Evolutionary conservation across 73 alveolate genomes (phyloP).

Genomic region (Paramecium bursaria): DNA sequence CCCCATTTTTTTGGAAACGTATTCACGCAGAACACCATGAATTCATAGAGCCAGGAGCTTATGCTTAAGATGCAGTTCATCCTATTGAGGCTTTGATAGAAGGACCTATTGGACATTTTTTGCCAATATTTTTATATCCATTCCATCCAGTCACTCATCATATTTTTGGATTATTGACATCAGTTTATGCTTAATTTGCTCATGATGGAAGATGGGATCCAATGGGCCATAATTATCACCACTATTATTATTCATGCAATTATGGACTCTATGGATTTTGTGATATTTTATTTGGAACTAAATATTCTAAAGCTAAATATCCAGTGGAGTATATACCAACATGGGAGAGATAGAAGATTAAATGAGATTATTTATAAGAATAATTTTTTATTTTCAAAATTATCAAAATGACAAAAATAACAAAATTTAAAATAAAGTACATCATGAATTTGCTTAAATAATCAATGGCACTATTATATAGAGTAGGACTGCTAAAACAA

Average conservation of each 20-base stretch:
- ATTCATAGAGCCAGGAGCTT: constrained; percentile 62
- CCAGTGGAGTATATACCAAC: constrained; percentile 35
- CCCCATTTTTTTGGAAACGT: constrained; percentile 62
- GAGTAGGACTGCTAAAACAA: constrained; percentile 20
- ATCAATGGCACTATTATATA: constrained; percentile 40
- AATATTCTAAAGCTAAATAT: neutral
- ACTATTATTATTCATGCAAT: constrained; percentile 54
- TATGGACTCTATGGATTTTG: constrained; percentile 67
- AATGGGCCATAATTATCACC: constrained; percentile 56
- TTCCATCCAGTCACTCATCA: constrained; percentile 64
- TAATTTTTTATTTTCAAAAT: no score
- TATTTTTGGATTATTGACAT: constrained; percentile 57
- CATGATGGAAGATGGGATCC: constrained; percentile 73
- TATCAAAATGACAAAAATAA: no score
- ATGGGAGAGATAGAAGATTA: constrained; percentile 18
- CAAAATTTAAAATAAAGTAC: no score
- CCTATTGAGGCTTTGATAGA: constrained; percentile 61
- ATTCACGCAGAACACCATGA: constrained; percentile 62
- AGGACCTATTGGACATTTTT: constrained; percentile 69
- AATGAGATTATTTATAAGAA: no score
- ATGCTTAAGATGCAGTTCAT: constrained; percentile 70
- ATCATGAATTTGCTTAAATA: no score
- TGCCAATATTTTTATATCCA: constrained; percentile 53
- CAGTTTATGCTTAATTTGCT: constrained; percentile 54
- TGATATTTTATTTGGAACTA: constrained; percentile 55